These are phyloP conservation scores for Adansonia gregorii DNA, from an alignment of 441 rosid genomes.

Conservation along the genomic window DNA sequence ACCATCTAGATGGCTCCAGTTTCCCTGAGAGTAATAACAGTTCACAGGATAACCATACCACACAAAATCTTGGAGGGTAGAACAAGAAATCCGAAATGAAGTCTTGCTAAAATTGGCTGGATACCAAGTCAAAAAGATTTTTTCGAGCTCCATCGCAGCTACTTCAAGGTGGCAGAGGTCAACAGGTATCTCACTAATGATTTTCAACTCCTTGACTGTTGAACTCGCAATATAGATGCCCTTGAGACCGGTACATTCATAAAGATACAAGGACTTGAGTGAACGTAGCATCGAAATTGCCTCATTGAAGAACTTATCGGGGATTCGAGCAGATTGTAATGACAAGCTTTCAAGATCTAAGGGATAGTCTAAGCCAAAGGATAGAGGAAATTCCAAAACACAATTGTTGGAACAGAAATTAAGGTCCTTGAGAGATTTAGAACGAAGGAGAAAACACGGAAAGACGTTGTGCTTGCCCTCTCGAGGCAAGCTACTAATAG, in stretches of 20 bases:
- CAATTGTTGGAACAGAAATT: background rate
- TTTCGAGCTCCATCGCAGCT: background rate
- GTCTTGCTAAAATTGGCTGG: background rate
- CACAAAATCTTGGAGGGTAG: conserved; percentile 1
- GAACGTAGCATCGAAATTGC: background rate
- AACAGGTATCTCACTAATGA: background rate
- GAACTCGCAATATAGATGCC: background rate
- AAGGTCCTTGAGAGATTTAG: background rate
- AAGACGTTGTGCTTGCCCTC: background rate
- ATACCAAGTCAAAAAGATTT: background rate
- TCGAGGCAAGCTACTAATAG: background rate
- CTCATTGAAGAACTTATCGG: background rate
- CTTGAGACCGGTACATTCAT: background rate
- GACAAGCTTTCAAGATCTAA: background rate
- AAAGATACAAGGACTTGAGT: conserved; percentile 6
- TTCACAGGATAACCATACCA: background rate
- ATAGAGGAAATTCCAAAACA: background rate
- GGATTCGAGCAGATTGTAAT: background rate
- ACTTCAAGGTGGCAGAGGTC: background rate
- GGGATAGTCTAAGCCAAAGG: background rate
- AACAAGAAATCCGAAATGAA: background rate
- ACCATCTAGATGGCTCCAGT: background rate
- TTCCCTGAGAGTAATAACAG: background rate
- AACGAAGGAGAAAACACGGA: background rate
- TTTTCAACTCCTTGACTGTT: background rate